These are phyloP conservation scores for Starmerella bacillaris DNA, from an alignment of 805 yeast genomes.

Conservation along the genomic window DNA sequence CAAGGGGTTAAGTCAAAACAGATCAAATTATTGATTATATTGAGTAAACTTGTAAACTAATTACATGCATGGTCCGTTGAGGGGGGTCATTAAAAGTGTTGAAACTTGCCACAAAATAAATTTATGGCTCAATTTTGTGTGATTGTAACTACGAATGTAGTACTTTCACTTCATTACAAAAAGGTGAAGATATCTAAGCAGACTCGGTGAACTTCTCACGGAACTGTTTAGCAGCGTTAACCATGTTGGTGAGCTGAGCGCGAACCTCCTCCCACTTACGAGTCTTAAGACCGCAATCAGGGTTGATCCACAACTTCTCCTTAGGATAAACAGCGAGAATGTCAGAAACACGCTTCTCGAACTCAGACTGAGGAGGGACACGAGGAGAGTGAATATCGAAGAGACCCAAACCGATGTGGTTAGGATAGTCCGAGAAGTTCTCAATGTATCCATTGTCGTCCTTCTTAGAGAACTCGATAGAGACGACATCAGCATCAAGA, in stretches of 20 bases:
- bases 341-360: slow-evolving; percentile 79
- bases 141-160: background rate
- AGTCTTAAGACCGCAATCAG: slow-evolving; percentile 99
- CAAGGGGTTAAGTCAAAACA: background rate
- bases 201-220: slow-evolving; percentile 35
- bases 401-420: slow-evolving; percentile 98
- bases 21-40: background rate
- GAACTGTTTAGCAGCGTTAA: slow-evolving; percentile 94
- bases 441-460: slow-evolving; percentile 96
- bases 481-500: slow-evolving; percentile 97
- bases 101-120: slow-evolving; percentile 8
- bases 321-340: slow-evolving; percentile 95
- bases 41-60: background rate
- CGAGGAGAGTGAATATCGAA: slow-evolving; percentile 99
- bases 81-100: slow-evolving; percentile 18
- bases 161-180: background rate
- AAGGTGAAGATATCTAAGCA: background rate
- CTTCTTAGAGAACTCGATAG: slow-evolving; percentile 98
- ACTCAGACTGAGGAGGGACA: slow-evolving; percentile 95
- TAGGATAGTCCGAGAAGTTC: slow-evolving; percentile 96
- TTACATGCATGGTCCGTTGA: slow-evolving; percentile 18
- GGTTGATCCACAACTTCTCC: slow-evolving; percentile 99
- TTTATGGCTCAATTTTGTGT: background rate
- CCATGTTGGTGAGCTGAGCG: slow-evolving; percentile 94
- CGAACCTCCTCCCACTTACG: slow-evolving; percentile 98